Evolutionary conservation across 1,139 yeast genomes (phyloP), one percentile per base, ranked within the genome.

Genomic region (Pichia sp.): DNA sequence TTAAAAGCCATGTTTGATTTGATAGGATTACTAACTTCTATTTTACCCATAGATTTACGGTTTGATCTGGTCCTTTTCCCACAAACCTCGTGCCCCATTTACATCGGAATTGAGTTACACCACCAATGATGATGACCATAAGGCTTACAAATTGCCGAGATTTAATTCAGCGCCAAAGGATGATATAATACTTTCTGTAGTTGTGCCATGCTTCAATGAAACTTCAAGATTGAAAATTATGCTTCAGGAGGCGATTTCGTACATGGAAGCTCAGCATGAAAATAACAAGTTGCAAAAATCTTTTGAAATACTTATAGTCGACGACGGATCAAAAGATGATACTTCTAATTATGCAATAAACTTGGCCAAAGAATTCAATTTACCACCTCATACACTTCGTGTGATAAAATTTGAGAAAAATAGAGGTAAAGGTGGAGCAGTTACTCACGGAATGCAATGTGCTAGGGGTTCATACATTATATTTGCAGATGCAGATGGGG

Each of bases 401-500:
- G 92, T 90, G 45, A 77, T 90, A 32, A 79, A 78, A 61, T 76
- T 93, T 58, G 80, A 72, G 43, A 70, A 81, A 59, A 93, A 93
- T 68, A 77, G 99, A 64, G 99, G 99, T 34, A 93, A 93, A 71
- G 99, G 99, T 23, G 99, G 99, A 8, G 99, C 98, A 0, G 99
- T 95, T 0, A 84, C 96, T 16, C 98, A 93, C 69, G 99, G 99
- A 4, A 75, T 93, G 71, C 79, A 86, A 64, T 85, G 84, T 65
- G 72, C 85, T 8, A 75, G 90, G 50, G 99, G 99, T 10, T 70
- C 77, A 59, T 85, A 80, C 64, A 82, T 84, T 10, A 77, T 93
- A 16, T 93, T 93, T 75, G 98, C 97, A 4, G 99, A 93, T 71
- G 99, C 99, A 0, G 99, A 93, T 69, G 99, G 99, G 32, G 99